phyloP scores from a whole-genome alignment of 192 early-diverging fungal species.

The Spinellus fusiger region DNA sequence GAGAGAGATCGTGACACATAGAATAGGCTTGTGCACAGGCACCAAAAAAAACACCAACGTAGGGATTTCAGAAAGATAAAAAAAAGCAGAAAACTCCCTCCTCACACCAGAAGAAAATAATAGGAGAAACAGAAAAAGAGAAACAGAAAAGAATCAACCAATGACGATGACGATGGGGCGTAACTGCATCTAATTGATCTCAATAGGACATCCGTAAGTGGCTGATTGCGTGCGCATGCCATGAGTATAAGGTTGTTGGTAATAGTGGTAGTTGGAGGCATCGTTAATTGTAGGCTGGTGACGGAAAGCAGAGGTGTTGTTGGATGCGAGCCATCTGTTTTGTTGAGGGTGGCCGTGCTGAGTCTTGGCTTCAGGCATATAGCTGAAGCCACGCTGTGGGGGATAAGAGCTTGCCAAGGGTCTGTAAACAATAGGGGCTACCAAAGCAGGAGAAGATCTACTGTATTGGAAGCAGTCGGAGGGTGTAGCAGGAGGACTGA shows the following conservation, averaged over 20 bases:
- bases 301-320: not conserved
- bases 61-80: no score
- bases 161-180: not conserved
- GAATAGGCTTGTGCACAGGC: no score
- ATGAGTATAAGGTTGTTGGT: constrained; percentile 20
- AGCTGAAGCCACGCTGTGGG: not conserved
- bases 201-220: constrained; percentile 11
- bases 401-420: constrained; percentile 25
- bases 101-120: no score
- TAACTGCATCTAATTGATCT: constrained; percentile 11
- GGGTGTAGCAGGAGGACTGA: constrained; percentile 16
- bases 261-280: constrained; percentile 18
- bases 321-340: constrained; percentile 8
- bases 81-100: no score
- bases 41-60: no score
- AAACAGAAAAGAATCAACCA: not conserved
- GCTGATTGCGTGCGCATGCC: constrained; percentile 18
- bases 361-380: not conserved
- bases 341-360: not conserved
- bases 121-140: not conserved
- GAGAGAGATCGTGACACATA: not conserved
- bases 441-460: constrained; percentile 18
- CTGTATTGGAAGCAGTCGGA: constrained; percentile 15
- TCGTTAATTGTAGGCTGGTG: constrained; percentile 12
- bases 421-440: constrained; percentile 26